A percentile compares a stretch with the other conserved stretches of the same genome.
Evolutionary conservation across 768 basidiomycete genomes (phyloP).

Genomic region (Psilocybe subaeruginosa): DNA sequence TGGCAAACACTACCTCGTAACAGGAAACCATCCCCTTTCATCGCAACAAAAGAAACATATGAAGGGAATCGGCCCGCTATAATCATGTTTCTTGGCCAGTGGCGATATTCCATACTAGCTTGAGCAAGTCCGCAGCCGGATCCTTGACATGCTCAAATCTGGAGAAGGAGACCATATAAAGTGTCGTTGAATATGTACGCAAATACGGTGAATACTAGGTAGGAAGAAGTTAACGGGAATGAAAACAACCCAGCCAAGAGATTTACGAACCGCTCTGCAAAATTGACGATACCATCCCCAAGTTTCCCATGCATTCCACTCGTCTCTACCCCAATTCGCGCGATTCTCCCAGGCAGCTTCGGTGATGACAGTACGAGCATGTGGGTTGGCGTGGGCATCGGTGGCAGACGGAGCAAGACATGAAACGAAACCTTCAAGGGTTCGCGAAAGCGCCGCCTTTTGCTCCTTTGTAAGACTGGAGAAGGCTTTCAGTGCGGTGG

Average conservation of each 20-base stretch:
- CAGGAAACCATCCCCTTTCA: too few relatives aligned
- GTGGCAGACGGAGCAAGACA: constrained; percentile 52
- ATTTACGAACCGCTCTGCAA: constrained; percentile 67
- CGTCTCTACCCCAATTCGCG: constrained; percentile 66
- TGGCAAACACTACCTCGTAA: too few relatives aligned
- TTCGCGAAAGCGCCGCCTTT: constrained; percentile 69
- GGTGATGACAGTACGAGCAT: constrained; percentile 58
- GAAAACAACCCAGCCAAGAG: background rate
- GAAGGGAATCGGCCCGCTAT: too few relatives aligned
- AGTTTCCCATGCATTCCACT: constrained; percentile 86
- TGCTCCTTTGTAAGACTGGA: constrained; percentile 76
- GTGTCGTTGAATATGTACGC: constrained; percentile 71
- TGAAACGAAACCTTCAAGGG: constrained; percentile 76
- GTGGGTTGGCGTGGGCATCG: constrained; percentile 49
- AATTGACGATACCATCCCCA: constrained; percentile 94
- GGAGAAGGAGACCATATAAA: constrained; percentile 69
- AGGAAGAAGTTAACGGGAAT: background rate
- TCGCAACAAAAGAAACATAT: too few relatives aligned
- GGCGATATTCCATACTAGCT: constrained; percentile 71
- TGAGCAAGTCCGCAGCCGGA: constrained; percentile 59
- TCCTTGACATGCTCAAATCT: constrained; percentile 62
- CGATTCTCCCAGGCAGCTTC: constrained; percentile 75
- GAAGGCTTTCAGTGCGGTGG: constrained; percentile 74
- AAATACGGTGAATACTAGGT: constrained; percentile 79
- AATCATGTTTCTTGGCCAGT: constrained; percentile 54